Evolutionary conservation across 495 filamentous ascomycete genomes (phyloP).

Genomic region (Penicillium chermesinum): DNA sequence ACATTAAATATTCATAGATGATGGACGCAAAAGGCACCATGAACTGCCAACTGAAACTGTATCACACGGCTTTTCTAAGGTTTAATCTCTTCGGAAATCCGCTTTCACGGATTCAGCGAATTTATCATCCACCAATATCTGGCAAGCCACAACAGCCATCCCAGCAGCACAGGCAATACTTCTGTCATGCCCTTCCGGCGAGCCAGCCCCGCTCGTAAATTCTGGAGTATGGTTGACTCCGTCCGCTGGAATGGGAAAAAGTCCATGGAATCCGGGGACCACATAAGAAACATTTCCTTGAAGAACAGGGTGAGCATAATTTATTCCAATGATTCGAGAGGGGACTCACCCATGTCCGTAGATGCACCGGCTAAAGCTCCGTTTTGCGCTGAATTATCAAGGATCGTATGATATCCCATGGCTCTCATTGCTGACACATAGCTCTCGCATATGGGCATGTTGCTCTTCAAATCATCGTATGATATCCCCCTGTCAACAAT

Average conservation of each 20-base stretch:
- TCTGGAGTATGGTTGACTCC: constrained; percentile 52
- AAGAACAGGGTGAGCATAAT: constrained; percentile 16
- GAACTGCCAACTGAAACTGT: too few species aligned
- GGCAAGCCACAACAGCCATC: constrained; percentile 53
- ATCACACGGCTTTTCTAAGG: too few species aligned
- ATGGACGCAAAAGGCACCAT: not conserved
- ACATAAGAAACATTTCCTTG: constrained; percentile 55
- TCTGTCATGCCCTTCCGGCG: constrained; percentile 40
- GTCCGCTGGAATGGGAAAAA: constrained; percentile 49
- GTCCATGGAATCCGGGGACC: constrained; percentile 54
- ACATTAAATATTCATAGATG: too few species aligned
- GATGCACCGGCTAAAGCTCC: constrained; percentile 23
- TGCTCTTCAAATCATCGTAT: constrained; percentile 51
- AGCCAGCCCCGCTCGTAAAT: constrained; percentile 51
- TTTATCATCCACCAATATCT: constrained; percentile 41
- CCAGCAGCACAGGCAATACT: constrained; percentile 49
- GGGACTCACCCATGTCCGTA: constrained; percentile 36
- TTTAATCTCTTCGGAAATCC: constrained; percentile 21
- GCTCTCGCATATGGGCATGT: constrained; percentile 43
- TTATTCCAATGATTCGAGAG: too few species aligned
- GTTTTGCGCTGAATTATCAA: constrained; percentile 38
- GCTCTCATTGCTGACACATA: constrained; percentile 49
- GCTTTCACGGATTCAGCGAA: constrained; percentile 28
- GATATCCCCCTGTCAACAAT: constrained; percentile 31
- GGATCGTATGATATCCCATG: constrained; percentile 39